phyloP scores from a whole-genome alignment of 78 protist genomes.

The Monosiga brevicollis region DNA sequence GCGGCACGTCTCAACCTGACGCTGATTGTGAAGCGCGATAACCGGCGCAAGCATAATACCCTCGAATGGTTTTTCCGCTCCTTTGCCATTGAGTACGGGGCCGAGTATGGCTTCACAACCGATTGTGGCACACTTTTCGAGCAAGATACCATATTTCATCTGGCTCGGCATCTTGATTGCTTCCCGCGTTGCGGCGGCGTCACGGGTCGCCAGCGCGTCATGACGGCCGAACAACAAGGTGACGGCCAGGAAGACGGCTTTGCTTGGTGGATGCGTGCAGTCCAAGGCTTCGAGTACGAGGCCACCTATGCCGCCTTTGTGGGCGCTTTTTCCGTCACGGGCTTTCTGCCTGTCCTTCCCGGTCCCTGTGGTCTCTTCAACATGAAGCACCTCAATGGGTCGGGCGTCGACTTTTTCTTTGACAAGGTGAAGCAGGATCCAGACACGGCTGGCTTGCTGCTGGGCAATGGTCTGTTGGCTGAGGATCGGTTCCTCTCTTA shows the following conservation, averaged over 20 bases:
- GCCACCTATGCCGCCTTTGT: background rate
- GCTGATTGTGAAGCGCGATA: constrained; percentile 10
- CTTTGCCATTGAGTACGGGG: background rate
- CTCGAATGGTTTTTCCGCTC: constrained; percentile 31
- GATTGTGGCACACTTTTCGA: constrained; percentile 29
- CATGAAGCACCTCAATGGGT: background rate
- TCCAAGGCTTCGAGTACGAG: constrained; percentile 25
- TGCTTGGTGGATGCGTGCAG: background rate
- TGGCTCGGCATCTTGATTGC: background rate
- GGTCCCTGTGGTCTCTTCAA: constrained; percentile 21
- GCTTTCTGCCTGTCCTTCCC: constrained; percentile 23
- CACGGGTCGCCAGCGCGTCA: constrained; percentile 26
- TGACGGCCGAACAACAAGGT: constrained; percentile 1
- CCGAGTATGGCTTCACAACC: constrained; percentile 18
- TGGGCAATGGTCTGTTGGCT: constrained; percentile 19
- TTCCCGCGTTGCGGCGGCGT: constrained; percentile 1
- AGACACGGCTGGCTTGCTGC: constrained; percentile 1
- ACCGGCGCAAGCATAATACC: constrained; percentile 20
- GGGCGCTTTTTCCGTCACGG: constrained; percentile 17
- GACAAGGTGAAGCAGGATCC: background rate
- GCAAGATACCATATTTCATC: background rate
- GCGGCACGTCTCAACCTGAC: background rate
- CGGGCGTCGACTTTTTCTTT: constrained; percentile 11
- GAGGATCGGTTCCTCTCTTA: constrained; percentile 27
- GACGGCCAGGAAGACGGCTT: background rate